phyloP scores from a whole-genome alignment of 2,329 filamentous ascomycete genomes.

The Fusarium pseudonygamai region DNA sequence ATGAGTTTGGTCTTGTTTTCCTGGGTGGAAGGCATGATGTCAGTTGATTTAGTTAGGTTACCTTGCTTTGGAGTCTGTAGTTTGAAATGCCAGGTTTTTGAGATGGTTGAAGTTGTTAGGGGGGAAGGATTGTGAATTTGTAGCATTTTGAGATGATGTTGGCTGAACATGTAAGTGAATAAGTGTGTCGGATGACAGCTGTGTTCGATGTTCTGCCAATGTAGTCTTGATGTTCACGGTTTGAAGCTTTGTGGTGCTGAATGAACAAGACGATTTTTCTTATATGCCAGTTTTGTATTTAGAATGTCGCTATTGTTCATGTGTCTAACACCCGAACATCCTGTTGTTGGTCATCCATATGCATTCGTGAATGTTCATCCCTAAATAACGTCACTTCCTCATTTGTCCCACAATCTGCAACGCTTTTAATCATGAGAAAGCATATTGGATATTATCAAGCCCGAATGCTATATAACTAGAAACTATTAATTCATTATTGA shows the following conservation, averaged over 20 bases:
- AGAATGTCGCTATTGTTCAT: fast-evolving
- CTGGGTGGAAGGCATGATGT: not conserved
- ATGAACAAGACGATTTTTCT: not conserved
- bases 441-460: not conserved
- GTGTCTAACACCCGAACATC: not conserved
- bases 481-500: not conserved
- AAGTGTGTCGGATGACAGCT: too few relatives aligned
- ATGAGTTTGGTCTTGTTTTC: not conserved
- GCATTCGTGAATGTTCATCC: not conserved
- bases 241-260: not conserved
- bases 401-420: not conserved
- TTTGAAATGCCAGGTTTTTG: not conserved
- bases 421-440: not conserved
- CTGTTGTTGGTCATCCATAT: not conserved
- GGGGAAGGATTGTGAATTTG: not conserved
- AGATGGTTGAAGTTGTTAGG: not conserved
- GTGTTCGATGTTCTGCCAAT: not conserved
- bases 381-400: not conserved
- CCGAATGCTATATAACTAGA: too few relatives aligned
- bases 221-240: not conserved
- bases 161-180: not conserved
- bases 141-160: not conserved
- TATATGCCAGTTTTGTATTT: not conserved
- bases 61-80: not conserved
- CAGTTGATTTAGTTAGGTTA: not conserved